phyloP scores from a whole-genome alignment of 495 filamentous ascomycete species.

The Aspergillus ostianus region DNA sequence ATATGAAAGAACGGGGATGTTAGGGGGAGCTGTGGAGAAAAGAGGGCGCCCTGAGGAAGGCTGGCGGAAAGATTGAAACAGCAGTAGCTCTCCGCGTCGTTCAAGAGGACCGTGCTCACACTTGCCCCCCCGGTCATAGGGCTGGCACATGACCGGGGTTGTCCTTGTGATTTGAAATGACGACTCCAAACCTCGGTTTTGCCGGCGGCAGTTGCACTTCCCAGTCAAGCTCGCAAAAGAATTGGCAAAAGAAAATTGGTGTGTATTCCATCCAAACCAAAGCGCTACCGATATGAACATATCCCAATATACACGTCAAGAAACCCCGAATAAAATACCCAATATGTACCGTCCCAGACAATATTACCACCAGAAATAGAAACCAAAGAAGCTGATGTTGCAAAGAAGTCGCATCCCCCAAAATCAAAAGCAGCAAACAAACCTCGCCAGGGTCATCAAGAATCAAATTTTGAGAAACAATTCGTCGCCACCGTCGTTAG shows the following conservation, averaged over 20 bases:
- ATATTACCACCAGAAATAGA: background rate
- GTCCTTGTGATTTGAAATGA: constrained; percentile 10
- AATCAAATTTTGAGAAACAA: constrained; percentile 9
- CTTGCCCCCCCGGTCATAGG: background rate
- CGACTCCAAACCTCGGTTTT: background rate
- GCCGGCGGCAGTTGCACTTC: background rate
- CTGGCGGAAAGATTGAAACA: background rate
- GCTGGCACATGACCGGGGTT: constrained; percentile 11
- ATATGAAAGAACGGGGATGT: background rate
- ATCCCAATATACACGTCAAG: constrained; percentile 16
- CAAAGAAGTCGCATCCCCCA: constrained; percentile 9
- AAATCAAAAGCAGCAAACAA: constrained; percentile 15
- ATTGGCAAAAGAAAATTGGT: background rate
- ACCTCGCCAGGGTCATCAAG: background rate
- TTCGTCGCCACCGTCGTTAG: constrained; percentile 12
- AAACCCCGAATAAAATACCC: constrained; percentile 18
- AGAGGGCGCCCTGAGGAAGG: background rate
- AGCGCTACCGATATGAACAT: constrained; percentile 18
- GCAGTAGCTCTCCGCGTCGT: background rate
- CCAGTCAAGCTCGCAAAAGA: background rate
- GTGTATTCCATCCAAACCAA: constrained; percentile 14
- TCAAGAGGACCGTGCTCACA: constrained; percentile 11
- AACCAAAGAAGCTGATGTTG: constrained; percentile 6
- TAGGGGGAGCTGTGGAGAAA: background rate
- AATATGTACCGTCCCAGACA: constrained; percentile 21